These are phyloP conservation scores for Irpex rosettiformis DNA, from an alignment of 1,284 basidiomycete species.

Conservation along the genomic window DNA sequence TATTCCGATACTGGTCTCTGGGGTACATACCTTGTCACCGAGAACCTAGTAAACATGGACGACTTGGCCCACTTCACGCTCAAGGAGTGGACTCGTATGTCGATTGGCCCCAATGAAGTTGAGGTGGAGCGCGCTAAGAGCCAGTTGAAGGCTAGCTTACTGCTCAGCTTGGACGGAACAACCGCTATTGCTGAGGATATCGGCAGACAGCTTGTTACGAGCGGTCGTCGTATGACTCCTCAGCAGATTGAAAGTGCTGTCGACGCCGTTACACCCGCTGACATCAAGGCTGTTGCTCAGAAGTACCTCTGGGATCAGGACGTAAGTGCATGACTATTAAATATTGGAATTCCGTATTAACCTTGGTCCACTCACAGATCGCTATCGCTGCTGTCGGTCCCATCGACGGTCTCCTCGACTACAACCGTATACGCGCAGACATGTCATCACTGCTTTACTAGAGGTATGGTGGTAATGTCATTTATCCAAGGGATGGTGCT, in stretches of 20 bases:
- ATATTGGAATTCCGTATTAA: neutral
- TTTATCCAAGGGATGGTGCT: neutral
- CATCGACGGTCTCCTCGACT: conserved; percentile 85
- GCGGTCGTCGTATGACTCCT: conserved; percentile 86
- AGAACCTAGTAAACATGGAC: conserved; percentile 92
- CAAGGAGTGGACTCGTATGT: conserved; percentile 97
- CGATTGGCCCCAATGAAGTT: conserved; percentile 75
- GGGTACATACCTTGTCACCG: conserved; percentile 97
- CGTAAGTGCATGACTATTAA: conserved; percentile 41
- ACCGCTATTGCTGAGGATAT: conserved; percentile 98
- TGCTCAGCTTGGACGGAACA: conserved; percentile 91
- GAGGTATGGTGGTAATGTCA: conserved; percentile 19
- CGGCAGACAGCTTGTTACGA: conserved; percentile 94
- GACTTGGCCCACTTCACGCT: conserved; percentile 94
- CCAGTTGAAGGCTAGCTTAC: conserved; percentile 93
- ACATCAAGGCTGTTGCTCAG: conserved; percentile 93
- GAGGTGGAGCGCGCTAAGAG: conserved; percentile 98
- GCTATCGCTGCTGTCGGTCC: conserved; percentile 82
- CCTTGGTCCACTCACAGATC: conserved; percentile 52
- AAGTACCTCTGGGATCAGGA: conserved; percentile 98
- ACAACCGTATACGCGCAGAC: conserved; percentile 77
- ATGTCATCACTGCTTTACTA: conserved; percentile 80
- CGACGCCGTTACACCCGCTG: conserved; percentile 84
- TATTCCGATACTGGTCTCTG: conserved; percentile 99
- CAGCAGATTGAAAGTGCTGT: conserved; percentile 93